phyloP scores from a whole-genome alignment of 345 rosid genomes.

The Moricandia moricandioides region DNA sequence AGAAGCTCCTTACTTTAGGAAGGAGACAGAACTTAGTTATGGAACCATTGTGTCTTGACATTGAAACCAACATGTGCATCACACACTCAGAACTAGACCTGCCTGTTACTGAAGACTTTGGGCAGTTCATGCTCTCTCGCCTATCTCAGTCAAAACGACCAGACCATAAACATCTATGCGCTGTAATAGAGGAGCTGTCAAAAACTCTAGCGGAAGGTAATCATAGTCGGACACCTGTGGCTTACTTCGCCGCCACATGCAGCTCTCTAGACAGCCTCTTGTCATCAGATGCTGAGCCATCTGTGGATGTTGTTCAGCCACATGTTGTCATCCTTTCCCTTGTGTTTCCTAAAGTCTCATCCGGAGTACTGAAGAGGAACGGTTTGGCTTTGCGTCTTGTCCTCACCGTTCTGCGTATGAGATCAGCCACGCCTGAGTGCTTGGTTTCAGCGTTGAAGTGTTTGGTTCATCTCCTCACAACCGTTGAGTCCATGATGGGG shows the following conservation, averaged over 20 bases:
- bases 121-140: slow-evolving; percentile 55
- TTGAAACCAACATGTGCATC: slow-evolving; percentile 19
- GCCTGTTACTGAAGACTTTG: slow-evolving; percentile 44
- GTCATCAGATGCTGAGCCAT: slow-evolving; percentile 36
- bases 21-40: slow-evolving; percentile 13
- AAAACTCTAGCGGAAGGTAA: slow-evolving; percentile 68
- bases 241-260: slow-evolving; percentile 68
- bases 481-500: slow-evolving; percentile 49
- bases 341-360: slow-evolving; percentile 52
- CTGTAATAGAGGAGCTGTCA: slow-evolving; percentile 64
- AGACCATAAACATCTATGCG: slow-evolving; percentile 63
- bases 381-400: slow-evolving; percentile 50
- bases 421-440: slow-evolving; percentile 44
- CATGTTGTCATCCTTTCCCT: slow-evolving; percentile 58
- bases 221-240: slow-evolving; percentile 55
- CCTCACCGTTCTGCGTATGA: slow-evolving; percentile 44
- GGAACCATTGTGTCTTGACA: slow-evolving; percentile 25
- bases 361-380: slow-evolving; percentile 49
- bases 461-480: slow-evolving; percentile 49
- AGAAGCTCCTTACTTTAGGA: not conserved
- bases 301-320: slow-evolving; percentile 53
- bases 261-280: slow-evolving; percentile 60
- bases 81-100: slow-evolving; percentile 4
- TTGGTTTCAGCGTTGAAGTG: slow-evolving; percentile 62
- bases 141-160: slow-evolving; percentile 51